Evolutionary conservation across 371 early-diverging fungal genomes (phyloP).

Genomic region (Catenaria anguillulae): DNA sequence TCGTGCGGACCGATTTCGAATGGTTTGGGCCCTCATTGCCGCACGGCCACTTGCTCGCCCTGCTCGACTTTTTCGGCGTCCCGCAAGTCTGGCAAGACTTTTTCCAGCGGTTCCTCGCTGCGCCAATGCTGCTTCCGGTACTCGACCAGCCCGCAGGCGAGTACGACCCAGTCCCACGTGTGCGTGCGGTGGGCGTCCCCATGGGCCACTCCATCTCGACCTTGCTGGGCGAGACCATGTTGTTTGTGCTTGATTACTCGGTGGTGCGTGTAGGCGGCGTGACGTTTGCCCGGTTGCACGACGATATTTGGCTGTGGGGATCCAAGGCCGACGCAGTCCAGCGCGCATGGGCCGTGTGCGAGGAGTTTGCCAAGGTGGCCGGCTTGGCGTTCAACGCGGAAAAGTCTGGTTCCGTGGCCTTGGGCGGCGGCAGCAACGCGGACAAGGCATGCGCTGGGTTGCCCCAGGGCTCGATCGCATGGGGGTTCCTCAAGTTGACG

Average conservation of each 20-base stretch:
- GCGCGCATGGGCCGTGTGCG: conserved; percentile 10
- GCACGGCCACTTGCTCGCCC: conserved; percentile 8
- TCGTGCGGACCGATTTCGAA: conserved; percentile 14
- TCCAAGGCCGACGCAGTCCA: conserved; percentile 4
- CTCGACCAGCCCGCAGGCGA: neutral
- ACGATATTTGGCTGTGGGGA: conserved; percentile 13
- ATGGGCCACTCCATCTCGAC: conserved; percentile 10
- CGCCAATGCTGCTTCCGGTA: conserved; percentile 7
- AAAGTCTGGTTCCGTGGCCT: conserved; percentile 12
- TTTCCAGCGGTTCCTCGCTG: conserved; percentile 8
- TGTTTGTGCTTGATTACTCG: conserved; percentile 11
- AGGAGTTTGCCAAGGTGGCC: conserved; percentile 9
- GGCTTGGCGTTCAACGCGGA: conserved; percentile 11
- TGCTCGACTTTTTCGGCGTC: conserved; percentile 13
- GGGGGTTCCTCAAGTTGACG: conserved; percentile 10
- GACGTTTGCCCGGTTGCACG: conserved; percentile 10
- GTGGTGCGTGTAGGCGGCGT: conserved; percentile 4
- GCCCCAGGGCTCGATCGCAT: conserved; percentile 9
- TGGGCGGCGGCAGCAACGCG: neutral
- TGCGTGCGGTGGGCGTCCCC: conserved; percentile 9
- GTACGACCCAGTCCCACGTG: conserved; percentile 3
- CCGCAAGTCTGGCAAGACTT: conserved; percentile 9
- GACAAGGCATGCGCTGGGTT: neutral
- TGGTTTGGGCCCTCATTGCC: conserved; percentile 14
- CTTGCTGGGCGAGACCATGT: conserved; percentile 11